Percentiles rank a stretch among this genome's conserved stretches.
These are phyloP conservation scores for Aspergillus neoniger DNA, from an alignment of 2,329 filamentous ascomycete species.

Conservation along the genomic window DNA sequence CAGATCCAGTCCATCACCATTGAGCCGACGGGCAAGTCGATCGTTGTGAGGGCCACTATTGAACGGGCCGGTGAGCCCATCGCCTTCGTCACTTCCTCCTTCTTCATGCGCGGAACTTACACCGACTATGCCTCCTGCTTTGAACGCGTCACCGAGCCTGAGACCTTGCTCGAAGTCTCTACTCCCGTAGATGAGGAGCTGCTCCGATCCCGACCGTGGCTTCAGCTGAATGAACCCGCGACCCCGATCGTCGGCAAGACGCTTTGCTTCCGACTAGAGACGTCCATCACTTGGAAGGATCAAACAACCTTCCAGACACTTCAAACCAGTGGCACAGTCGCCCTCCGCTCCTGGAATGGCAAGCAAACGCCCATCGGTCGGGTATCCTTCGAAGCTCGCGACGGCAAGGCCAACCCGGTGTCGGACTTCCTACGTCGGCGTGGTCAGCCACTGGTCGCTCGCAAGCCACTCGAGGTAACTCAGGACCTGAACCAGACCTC, in stretches of 20 bases:
- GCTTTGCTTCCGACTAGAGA: conserved; percentile 6
- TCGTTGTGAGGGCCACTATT: conserved; percentile 5
- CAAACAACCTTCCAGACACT: background rate
- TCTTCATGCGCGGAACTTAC: conserved; percentile 6
- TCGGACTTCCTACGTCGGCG: conserved; percentile 12
- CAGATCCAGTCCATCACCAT: conserved; percentile 6
- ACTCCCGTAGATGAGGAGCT: background rate
- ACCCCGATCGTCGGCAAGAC: background rate
- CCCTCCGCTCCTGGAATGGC: background rate
- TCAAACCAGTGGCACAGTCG: background rate
- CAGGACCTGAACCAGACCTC: background rate
- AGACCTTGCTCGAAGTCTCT: background rate
- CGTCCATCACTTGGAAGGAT: background rate
- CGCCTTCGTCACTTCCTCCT: background rate
- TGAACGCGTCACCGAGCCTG: background rate
- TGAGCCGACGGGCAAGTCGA: background rate
- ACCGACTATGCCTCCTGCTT: background rate
- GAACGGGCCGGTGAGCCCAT: background rate
- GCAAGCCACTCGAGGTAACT: background rate
- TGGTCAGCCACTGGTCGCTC: background rate
- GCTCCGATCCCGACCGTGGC: conserved; percentile 8
- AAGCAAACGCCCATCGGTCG: background rate
- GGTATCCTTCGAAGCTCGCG: background rate
- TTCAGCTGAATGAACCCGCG: background rate
- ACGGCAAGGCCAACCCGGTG: conserved; percentile 7